Percentiles rank a stretch among this genome's conserved stretches.
Evolutionary conservation across 768 basidiomycete genomes (phyloP).

Genomic region (Agrocybe praecox): DNA sequence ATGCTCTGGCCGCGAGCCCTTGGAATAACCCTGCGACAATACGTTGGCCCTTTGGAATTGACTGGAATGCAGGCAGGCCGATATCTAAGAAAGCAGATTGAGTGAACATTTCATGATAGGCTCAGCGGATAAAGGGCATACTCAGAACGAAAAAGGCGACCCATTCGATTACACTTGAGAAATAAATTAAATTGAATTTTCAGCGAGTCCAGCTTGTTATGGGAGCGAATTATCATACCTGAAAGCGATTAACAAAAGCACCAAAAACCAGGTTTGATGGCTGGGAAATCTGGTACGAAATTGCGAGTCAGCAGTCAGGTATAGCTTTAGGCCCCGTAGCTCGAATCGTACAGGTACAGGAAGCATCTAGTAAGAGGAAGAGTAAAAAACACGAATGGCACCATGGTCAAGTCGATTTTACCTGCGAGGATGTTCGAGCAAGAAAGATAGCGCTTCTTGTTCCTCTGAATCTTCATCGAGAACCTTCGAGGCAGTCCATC

Average conservation of each 20-base stretch:
- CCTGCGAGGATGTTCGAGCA: conserved; percentile 79
- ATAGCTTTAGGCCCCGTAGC: too few species aligned
- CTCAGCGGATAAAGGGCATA: conserved; percentile 18
- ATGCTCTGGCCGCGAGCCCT: conserved; percentile 53
- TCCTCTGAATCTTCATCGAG: conserved; percentile 44
- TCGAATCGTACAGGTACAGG: conserved; percentile 52
- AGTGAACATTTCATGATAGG: neutral
- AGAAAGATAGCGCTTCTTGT: conserved; percentile 63
- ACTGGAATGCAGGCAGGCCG: conserved; percentile 39
- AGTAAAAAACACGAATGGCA: neutral
- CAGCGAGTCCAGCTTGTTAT: neutral
- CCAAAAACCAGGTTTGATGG: conserved; percentile 76
- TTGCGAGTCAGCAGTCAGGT: neutral
- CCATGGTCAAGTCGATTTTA: conserved; percentile 22
- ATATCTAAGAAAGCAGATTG: conserved; percentile 30
- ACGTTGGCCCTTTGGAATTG: conserved; percentile 37
- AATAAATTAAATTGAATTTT: neutral
- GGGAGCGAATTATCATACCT: conserved; percentile 41
- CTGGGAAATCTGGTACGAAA: conserved; percentile 53
- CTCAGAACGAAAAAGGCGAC: conserved; percentile 66
- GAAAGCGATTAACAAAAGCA: conserved; percentile 54
- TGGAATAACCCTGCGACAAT: conserved; percentile 54
- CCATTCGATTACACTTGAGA: conserved; percentile 62
- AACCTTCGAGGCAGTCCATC: conserved; percentile 64
- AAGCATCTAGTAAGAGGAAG: conserved; percentile 46